A percentile compares a stretch with the other conserved stretches of the same genome.
phyloP scores from a whole-genome alignment of 352 stramenopile species.

The Peronosclerospora sorghi region DNA sequence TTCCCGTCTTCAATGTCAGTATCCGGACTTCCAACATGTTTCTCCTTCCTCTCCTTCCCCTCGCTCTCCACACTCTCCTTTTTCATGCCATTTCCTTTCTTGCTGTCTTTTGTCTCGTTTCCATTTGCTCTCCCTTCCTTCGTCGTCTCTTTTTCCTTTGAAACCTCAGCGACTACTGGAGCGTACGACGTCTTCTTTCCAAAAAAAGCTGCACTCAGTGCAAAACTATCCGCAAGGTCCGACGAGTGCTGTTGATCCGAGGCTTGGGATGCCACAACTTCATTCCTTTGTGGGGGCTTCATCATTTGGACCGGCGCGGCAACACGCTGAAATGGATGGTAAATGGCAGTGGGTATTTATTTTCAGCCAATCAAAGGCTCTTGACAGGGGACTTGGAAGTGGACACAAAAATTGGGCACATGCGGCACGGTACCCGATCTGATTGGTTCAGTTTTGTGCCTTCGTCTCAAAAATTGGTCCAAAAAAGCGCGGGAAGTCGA shows the following conservation, averaged over 20 bases:
- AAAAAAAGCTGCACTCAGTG: conserved; percentile 47
- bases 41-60: conserved; percentile 3
- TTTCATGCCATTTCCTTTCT: not conserved
- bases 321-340: too few species aligned
- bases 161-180: conserved; percentile 1
- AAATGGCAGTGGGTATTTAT: not conserved
- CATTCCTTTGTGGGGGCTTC: conserved; percentile 6
- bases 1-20: conserved; percentile 6
- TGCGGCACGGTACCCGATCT: too few species aligned
- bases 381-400: too few species aligned
- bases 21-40: conserved; percentile 6
- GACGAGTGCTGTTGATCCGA: conserved; percentile 12
- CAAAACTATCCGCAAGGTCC: conserved; percentile 41
- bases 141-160: conserved; percentile 4
- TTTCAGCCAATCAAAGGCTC: too few species aligned
- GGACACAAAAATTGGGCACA: too few species aligned
- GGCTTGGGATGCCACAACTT: conserved; percentile 12
- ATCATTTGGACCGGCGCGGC: conserved; percentile 1
- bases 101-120: not conserved
- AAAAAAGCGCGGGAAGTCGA: too few species aligned
- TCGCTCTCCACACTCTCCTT: conserved; percentile 4
- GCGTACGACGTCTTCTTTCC: conserved; percentile 56
- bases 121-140: conserved; percentile 4
- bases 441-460: too few species aligned
- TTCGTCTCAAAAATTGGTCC: too few species aligned